These are phyloP conservation scores for Phytopythium ostracodes DNA, from an alignment of 352 stramenopile species.

Conservation along the genomic window DNA sequence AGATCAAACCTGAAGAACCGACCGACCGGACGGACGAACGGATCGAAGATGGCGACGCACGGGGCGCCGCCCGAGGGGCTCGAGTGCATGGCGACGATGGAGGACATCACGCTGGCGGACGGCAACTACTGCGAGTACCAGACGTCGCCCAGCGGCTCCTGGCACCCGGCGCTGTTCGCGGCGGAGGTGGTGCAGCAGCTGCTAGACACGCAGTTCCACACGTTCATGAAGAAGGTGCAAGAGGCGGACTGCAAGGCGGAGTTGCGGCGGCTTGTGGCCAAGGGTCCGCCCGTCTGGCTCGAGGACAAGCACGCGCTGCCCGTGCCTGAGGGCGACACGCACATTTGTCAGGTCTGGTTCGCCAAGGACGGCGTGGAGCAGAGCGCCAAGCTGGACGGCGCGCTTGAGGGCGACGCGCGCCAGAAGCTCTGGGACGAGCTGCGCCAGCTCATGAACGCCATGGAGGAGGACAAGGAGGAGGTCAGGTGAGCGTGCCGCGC, in stretches of 20 bases:
- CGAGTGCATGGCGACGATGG: constrained; percentile 93
- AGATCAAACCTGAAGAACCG: too few relatives aligned
- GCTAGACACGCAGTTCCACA: constrained; percentile 87
- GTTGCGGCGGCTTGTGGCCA: constrained; percentile 86
- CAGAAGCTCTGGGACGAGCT: constrained; percentile 72
- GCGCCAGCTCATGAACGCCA: constrained; percentile 61
- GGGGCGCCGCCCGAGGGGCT: constrained; percentile 82
- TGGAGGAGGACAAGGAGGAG: constrained; percentile 81
- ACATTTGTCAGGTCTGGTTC: constrained; percentile 91
- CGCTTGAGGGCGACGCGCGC: constrained; percentile 84
- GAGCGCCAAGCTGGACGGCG: constrained; percentile 85
- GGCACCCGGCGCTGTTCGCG: constrained; percentile 80
- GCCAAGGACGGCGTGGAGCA: constrained; percentile 70
- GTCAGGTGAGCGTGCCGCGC: constrained; percentile 29
- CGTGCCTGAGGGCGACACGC: constrained; percentile 86
- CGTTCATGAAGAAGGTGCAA: constrained; percentile 92
- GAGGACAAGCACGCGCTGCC: constrained; percentile 90
- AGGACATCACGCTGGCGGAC: constrained; percentile 92
- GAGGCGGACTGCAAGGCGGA: constrained; percentile 94
- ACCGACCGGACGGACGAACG: not conserved
- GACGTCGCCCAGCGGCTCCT: constrained; percentile 84
- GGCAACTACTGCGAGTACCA: constrained; percentile 92
- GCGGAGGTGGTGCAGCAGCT: constrained; percentile 81
- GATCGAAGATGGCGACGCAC: constrained; percentile 39
- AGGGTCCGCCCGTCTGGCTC: constrained; percentile 91